These are phyloP conservation scores for Leucocoprinus leucothites DNA, from an alignment of 768 basidiomycete genomes.

Conservation along the genomic window DNA sequence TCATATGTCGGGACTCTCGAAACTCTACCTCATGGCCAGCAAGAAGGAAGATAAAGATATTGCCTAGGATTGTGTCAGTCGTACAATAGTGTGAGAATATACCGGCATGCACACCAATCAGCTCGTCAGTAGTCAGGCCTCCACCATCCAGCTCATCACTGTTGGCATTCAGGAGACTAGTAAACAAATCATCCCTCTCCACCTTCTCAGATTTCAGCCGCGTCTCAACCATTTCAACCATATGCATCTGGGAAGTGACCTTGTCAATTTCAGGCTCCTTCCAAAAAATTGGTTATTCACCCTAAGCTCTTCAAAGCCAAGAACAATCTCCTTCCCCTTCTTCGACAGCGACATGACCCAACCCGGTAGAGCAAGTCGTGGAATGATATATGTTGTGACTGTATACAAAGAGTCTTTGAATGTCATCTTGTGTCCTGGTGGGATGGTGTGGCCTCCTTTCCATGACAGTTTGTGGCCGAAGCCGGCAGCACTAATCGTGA, in stretches of 20 bases:
- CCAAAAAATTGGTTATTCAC: conserved; percentile 21
- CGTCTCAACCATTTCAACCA: conserved; percentile 48
- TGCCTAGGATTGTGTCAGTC: conserved; percentile 21
- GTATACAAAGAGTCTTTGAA: conserved; percentile 47
- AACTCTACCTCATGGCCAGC: conserved; percentile 52
- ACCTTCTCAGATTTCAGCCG: conserved; percentile 33
- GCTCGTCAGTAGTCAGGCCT: conserved; percentile 35
- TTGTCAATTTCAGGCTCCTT: no score
- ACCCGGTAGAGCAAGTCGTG: conserved; percentile 35
- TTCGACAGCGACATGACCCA: conserved; percentile 36
- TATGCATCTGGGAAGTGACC: conserved; percentile 22
- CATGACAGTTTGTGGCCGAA: conserved; percentile 52
- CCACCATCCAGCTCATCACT: conserved; percentile 25
- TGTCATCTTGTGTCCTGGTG: conserved; percentile 43
- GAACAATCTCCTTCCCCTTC: conserved; percentile 22
- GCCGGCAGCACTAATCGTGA: conserved; percentile 53
- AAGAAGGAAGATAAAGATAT: conserved; percentile 44
- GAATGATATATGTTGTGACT: conserved; percentile 33
- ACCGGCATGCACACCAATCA: conserved; percentile 27
- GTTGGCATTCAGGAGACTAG: conserved; percentile 45
- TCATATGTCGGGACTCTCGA: background rate
- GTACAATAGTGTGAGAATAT: background rate
- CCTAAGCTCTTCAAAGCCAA: conserved; percentile 38
- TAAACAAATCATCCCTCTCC: conserved; percentile 47
- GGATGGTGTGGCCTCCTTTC: conserved; percentile 34